Conservation (phyloP, 129 eudicot genomes). For the Artemisia tridentata region DNA sequence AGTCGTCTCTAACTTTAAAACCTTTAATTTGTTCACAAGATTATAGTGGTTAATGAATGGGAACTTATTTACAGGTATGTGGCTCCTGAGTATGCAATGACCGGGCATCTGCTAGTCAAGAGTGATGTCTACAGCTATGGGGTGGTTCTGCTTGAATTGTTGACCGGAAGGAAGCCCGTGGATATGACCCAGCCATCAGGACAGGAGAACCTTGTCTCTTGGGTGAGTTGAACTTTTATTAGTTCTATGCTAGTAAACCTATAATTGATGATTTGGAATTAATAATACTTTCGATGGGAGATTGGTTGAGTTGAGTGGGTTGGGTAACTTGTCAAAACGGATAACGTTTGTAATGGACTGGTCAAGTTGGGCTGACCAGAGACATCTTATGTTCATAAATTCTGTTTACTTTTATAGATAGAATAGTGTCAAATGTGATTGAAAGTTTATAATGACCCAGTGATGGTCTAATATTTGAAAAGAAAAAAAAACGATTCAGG, state of each 20-base stretch:
- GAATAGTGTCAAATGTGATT: background rate
- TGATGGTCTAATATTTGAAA: background rate
- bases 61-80: constrained; percentile 63
- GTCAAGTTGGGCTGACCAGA: background rate
- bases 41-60: constrained; percentile 8
- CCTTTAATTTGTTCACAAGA: constrained; percentile 7
- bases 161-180: constrained; percentile 95
- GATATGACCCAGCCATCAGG: constrained; percentile 99
- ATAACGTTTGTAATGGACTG: background rate
- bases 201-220: constrained; percentile 95
- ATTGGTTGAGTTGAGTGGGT: background rate
- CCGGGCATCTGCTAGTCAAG: constrained; percentile 93
- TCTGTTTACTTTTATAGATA: background rate
- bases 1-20: background rate
- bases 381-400: background rate
- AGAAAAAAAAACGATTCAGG: background rate
- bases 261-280: background rate
- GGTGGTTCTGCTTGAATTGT: constrained; percentile 87
- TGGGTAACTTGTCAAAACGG: background rate
- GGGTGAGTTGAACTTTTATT: constrained; percentile 62
- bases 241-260: background rate
- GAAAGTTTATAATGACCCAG: background rate
- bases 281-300: background rate
- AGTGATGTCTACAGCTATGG: constrained; percentile 99
- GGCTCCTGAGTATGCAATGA: constrained; percentile 99